Conservation (phyloP, 2,329 filamentous ascomycete genomes). For the Cryphonectria nitschkei region DNA sequence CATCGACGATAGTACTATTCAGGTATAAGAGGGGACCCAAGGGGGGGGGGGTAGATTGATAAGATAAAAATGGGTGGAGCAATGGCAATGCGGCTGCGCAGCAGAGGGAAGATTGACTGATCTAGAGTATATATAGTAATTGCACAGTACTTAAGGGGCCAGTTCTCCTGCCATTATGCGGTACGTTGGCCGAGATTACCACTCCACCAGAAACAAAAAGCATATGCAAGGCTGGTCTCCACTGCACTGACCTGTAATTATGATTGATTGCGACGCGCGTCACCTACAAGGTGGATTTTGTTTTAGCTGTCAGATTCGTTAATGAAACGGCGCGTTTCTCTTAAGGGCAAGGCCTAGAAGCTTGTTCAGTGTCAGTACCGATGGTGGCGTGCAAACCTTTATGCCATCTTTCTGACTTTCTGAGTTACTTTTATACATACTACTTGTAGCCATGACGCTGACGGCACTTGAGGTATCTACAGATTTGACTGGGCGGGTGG, state of each 20-base stretch:
- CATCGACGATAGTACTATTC: not conserved
- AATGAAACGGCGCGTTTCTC: not conserved
- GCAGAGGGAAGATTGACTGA: not conserved
- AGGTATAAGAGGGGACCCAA: not conserved
- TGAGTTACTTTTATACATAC: not conserved
- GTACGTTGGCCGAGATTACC: not conserved
- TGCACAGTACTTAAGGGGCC: no score
- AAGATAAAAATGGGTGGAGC: not conserved
- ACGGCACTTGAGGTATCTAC: not conserved
- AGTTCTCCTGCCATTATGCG: not conserved
- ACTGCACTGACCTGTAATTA: not conserved
- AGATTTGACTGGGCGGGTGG: not conserved
- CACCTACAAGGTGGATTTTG: not conserved
- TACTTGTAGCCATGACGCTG: not conserved
- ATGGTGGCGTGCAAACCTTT: not conserved
- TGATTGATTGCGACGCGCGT: not conserved
- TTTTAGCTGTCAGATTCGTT: not conserved
- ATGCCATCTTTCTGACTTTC: not conserved
- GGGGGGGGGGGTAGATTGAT: not conserved
- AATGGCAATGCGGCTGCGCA: not conserved
- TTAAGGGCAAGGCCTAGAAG: not conserved
- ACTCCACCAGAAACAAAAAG: not conserved
- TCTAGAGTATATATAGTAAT: not conserved
- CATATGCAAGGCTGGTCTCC: not conserved
- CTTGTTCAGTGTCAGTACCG: not conserved